A percentile compares a stretch with the other conserved stretches of the same genome.
Conservation (phyloP, 352 stramenopile genomes). For the Plasmopara halstedii region DNA sequence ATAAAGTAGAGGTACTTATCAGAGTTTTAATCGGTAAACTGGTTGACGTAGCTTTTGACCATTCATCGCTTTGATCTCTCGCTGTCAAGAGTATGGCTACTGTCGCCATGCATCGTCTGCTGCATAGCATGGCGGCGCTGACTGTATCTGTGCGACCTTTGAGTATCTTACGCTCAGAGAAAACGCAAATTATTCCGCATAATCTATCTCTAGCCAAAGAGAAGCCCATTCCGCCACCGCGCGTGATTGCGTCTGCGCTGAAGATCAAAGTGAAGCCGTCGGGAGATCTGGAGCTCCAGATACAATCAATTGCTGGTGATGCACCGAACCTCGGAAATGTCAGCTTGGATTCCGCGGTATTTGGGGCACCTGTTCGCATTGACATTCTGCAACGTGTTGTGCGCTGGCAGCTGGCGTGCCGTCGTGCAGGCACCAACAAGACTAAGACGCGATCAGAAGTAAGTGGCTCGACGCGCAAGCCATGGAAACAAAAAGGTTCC, state of each 20-base stretch:
- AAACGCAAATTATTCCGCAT: conserved; percentile 23
- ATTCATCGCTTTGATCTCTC: neutral
- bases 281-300: conserved; percentile 60
- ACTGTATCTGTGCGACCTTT: conserved; percentile 38
- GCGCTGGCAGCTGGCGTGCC: conserved; percentile 80
- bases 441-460: conserved; percentile 84
- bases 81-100: conserved; percentile 20
- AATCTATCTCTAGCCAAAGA: conserved; percentile 73
- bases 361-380: conserved; percentile 64
- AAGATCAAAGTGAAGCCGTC: conserved; percentile 41
- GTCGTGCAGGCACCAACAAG: conserved; percentile 82
- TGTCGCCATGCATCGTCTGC: conserved; percentile 48
- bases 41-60: neutral
- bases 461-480: conserved; percentile 82
- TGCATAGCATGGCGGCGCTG: conserved; percentile 49
- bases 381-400: conserved; percentile 86
- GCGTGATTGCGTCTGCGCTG: conserved; percentile 53
- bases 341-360: conserved; percentile 63
- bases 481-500: conserved; percentile 85
- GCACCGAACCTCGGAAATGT: conserved; percentile 32
- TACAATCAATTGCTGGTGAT: conserved; percentile 49
- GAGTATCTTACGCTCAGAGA: conserved; percentile 27
- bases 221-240: conserved; percentile 57
- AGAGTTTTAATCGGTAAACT: no score
- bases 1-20: no score